Percentiles rank a stretch among this genome's conserved stretches.
Conservation (phyloP, 768 basidiomycete genomes). For the Hygrocybe coccinea region DNA sequence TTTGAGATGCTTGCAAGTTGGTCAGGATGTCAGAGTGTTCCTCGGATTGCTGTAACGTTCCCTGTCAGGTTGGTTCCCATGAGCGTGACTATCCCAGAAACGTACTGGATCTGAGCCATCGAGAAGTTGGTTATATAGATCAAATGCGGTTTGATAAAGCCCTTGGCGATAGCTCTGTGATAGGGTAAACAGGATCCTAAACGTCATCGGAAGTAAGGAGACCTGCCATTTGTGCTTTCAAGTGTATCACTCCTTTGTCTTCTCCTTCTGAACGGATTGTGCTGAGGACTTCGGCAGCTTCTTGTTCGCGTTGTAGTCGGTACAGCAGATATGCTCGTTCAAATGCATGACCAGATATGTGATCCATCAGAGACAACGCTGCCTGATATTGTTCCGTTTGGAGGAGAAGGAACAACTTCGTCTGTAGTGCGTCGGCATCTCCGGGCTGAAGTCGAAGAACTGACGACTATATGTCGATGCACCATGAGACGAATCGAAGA, state of each 20-base stretch:
- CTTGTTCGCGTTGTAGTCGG: slow-evolving; percentile 69
- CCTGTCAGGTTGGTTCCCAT: not conserved
- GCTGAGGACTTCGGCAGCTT: slow-evolving; percentile 53
- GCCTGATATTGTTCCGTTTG: slow-evolving; percentile 78
- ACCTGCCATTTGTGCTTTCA: slow-evolving; percentile 85
- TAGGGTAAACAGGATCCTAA: not conserved
- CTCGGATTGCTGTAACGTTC: slow-evolving; percentile 59
- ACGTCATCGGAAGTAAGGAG: slow-evolving; percentile 4
- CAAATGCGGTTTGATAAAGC: slow-evolving; percentile 64
- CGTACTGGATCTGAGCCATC: slow-evolving; percentile 74
- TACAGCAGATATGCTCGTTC: slow-evolving; percentile 83
- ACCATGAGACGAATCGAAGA: slow-evolving; percentile 11
- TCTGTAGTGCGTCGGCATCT: slow-evolving; percentile 70
- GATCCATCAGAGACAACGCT: slow-evolving; percentile 58
- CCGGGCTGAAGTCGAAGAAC: slow-evolving; percentile 65
- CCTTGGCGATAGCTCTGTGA: slow-evolving; percentile 73
- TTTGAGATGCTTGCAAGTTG: slow-evolving; percentile 77
- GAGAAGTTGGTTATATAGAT: slow-evolving; percentile 76
- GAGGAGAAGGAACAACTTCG: slow-evolving; percentile 81
- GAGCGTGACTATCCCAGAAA: slow-evolving; percentile 9
- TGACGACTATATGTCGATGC: slow-evolving; percentile 25
- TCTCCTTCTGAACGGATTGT: slow-evolving; percentile 44
- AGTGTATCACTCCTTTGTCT: slow-evolving; percentile 64
- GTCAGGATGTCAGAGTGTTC: slow-evolving; percentile 84
- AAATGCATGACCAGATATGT: slow-evolving; percentile 38